phyloP scores from a whole-genome alignment of 148 eudicot genomes.

The Rhododendron ferrugineum region DNA sequence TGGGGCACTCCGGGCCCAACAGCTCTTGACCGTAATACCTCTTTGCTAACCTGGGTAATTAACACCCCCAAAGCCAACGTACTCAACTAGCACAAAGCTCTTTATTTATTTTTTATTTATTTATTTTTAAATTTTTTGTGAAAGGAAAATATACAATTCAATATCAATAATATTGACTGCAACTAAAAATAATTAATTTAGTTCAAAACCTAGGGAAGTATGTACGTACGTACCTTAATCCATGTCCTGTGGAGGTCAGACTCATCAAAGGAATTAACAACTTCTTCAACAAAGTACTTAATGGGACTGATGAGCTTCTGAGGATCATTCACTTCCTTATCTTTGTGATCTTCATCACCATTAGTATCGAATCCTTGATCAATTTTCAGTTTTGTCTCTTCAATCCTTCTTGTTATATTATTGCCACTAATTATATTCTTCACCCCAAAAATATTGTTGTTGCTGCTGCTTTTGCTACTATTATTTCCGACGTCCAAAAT shows the following conservation, averaged over 20 bases:
- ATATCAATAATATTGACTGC: neutral
- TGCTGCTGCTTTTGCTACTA: slow-evolving; percentile 5
- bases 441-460: neutral
- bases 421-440: neutral
- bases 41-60: no score
- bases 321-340: slow-evolving; percentile 12
- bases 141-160: neutral
- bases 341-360: slow-evolving; percentile 2
- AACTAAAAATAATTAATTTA: neutral
- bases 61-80: neutral
- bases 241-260: slow-evolving; percentile 48
- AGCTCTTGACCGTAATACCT: no score
- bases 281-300: slow-evolving; percentile 52
- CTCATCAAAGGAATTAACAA: slow-evolving; percentile 46
- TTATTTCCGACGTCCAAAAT: slow-evolving; percentile 34
- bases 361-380: slow-evolving; percentile 14
- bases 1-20: no score
- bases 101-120: neutral
- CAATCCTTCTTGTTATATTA: slow-evolving; percentile 14
- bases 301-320: slow-evolving; percentile 33
- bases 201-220: neutral
- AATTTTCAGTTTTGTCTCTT: slow-evolving; percentile 23
- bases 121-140: no score
- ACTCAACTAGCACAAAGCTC: neutral
- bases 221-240: slow-evolving; percentile 31